phyloP scores from a whole-genome alignment of 805 yeast species.

The Jamesozyma gamospora region DNA sequence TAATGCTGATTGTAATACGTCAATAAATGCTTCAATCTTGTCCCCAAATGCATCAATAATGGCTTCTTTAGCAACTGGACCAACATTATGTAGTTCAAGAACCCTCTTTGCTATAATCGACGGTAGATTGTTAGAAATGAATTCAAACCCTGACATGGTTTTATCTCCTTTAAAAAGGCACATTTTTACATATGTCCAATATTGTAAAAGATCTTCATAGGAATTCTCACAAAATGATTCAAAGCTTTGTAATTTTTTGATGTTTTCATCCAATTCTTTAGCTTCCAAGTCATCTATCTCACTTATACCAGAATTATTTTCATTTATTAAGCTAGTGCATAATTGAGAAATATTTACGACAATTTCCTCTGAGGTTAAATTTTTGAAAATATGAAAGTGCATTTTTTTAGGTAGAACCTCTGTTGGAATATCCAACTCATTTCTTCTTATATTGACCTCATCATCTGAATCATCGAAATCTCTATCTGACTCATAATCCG shows the following conservation, averaged over 20 bases:
- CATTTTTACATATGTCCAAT: constrained; percentile 33
- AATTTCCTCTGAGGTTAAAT: not conserved
- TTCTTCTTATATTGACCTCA: constrained; percentile 23
- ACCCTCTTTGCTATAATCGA: constrained; percentile 19
- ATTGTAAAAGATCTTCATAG: constrained; percentile 22
- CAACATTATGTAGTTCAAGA: not conserved
- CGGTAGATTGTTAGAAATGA: constrained; percentile 59
- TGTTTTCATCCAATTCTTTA: not conserved
- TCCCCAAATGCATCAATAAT: constrained; percentile 35
- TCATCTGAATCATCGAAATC: constrained; percentile 13
- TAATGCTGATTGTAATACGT: constrained; percentile 60
- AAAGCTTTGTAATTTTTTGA: constrained; percentile 12
- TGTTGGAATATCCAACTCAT: constrained; percentile 27
- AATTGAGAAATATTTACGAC: constrained; percentile 8
- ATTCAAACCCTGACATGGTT: constrained; percentile 61
- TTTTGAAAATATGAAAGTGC: constrained; percentile 13
- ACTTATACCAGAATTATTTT: constrained; percentile 12
- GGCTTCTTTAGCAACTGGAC: constrained; percentile 23
- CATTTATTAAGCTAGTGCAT: constrained; percentile 1
- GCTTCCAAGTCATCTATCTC: constrained; percentile 19
- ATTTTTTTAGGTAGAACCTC: constrained; percentile 20
- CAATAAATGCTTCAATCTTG: constrained; percentile 36
- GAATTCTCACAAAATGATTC: constrained; percentile 16
- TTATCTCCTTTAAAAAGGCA: constrained; percentile 26
- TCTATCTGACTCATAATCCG: no score